Evolutionary conservation across 202 grass and related monocot genomes (phyloP).

Genomic region (Saccharum hybrid): DNA sequence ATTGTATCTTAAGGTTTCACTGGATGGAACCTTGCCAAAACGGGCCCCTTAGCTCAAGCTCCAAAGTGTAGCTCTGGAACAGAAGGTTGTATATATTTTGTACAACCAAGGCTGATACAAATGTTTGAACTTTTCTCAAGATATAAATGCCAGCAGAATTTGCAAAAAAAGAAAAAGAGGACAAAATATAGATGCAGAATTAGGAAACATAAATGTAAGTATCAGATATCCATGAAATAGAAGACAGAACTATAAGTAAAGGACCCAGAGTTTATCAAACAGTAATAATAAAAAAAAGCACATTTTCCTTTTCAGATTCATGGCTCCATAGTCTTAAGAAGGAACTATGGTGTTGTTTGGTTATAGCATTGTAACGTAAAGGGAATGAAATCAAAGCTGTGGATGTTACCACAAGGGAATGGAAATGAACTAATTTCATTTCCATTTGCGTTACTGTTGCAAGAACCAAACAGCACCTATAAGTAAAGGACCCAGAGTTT

Average conservation of each 20-base stretch:
- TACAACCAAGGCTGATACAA: background rate
- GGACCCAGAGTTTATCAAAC: background rate
- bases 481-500: background rate
- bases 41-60: background rate
- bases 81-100: background rate
- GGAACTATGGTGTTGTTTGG: background rate
- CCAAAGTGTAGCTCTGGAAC: background rate
- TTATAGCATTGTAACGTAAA: no score
- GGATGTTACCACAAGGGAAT: no score
- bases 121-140: background rate
- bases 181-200: background rate
- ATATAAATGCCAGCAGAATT: background rate
- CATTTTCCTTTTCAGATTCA: constrained; percentile 4
- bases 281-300: background rate
- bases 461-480: no score
- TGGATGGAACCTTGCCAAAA: background rate
- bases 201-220: background rate
- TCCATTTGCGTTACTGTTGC: no score
- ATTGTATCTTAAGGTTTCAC: background rate
- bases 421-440: no score
- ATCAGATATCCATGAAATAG: background rate
- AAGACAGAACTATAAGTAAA: background rate
- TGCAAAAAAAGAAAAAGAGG: background rate
- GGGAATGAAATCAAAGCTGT: no score
- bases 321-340: background rate